phyloP scores from a whole-genome alignment of 2,329 filamentous ascomycete genomes.

The Ceratocystis cubensis region DNA sequence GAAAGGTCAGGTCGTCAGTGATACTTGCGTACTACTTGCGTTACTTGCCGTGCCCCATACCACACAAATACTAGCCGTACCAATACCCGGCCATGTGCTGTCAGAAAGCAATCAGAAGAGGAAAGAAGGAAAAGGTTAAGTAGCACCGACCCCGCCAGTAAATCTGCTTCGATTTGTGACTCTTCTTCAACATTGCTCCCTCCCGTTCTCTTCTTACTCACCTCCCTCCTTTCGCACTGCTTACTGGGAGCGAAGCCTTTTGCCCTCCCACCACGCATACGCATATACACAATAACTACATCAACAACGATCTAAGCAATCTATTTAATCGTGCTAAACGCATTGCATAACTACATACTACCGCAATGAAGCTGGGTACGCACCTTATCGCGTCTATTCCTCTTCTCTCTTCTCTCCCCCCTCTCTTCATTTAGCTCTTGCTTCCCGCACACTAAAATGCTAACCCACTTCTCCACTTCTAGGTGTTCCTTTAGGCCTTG shows the following conservation, averaged over 20 bases:
- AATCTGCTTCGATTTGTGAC: not conserved
- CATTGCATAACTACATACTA: not conserved
- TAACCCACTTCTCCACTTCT: not conserved
- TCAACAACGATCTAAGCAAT: not conserved
- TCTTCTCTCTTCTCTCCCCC: not conserved
- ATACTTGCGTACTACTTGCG: not conserved
- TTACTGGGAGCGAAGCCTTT: not conserved
- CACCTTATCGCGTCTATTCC: not conserved
- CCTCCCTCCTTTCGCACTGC: not conserved
- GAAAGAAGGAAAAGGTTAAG: slow-evolving; percentile 8
- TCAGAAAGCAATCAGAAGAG: slow-evolving; percentile 1
- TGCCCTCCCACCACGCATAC: not conserved
- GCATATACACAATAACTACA: not conserved
- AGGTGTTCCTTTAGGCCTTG: slow-evolving; percentile 6
- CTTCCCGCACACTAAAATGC: not conserved
- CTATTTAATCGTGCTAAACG: not conserved
- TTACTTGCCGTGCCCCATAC: not conserved
- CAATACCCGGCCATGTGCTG: not conserved
- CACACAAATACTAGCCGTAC: not conserved
- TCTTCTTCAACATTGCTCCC: slow-evolving; percentile 1
- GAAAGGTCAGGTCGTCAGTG: not conserved
- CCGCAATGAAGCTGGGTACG: not conserved
- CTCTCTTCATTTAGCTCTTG: not conserved
- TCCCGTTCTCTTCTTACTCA: not conserved
- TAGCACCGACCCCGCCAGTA: not conserved